Base-by-base conservation (phyloP, 2,329 filamentous ascomycete genomes). In the Periglandula ipomoeae region DNA sequence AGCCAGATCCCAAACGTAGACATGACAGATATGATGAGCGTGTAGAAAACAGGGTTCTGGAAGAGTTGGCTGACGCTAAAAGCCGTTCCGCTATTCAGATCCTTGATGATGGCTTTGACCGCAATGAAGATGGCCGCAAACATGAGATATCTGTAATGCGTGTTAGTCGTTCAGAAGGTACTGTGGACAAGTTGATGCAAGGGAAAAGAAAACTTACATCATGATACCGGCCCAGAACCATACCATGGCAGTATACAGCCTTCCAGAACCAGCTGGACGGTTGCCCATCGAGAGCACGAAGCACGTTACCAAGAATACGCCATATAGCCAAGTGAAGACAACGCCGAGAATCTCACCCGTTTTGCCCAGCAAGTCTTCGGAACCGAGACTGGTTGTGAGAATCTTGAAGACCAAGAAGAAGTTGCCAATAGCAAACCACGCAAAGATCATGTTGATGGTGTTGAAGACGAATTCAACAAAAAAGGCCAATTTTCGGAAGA, bases 351-450 rank as follows among this genome's bases (percentile, higher is more conserved):
- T 82, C 35, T 80, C 80, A 47, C 93, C 93, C 9, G 81, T 81
- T 4, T 78, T 82, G 44, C 89, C 88, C 2, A 96, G 77, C 23
- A 96, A 76, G 27, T 77, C 66, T 0, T 70, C 59, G 23, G 79
- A 75, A 41, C 88, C 85, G 55, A 98, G 73, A 60, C 90, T 95
- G 10, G 82, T 85, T 1, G 91, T 97, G 55, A 98, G 73, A 63
- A 98, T 97, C 67, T 90, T 90, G 74, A 98, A 98, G 58, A 98
- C 91, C 62, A 98, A 72, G 78, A 97, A 98, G 78, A 98, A 98
- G 71, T 98, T 98, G 62, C 93, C 87, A 61, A 97, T 93, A 59
- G 86, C 89, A 64, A 98, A 97, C 93, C 93, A 98, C 47, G 93
- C 90, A 65, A 97, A 98, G 62, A 98, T 78, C 88, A 97, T 96